Conservation (phyloP, 495 filamentous ascomycete genomes). For the Neurospora sp. region DNA sequence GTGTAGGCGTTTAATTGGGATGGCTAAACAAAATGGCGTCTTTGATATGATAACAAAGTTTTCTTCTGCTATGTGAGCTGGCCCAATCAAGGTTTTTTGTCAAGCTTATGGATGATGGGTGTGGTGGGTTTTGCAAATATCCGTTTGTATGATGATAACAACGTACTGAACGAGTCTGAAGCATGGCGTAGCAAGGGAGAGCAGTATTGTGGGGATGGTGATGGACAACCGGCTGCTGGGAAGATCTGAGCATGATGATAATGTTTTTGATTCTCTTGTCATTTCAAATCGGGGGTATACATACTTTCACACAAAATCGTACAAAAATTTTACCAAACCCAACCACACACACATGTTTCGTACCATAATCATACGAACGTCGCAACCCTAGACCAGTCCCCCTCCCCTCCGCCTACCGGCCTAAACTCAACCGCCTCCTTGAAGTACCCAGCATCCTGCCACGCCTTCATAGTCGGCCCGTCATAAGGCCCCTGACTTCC, state of each 20-base stretch:
- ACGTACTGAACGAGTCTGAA: not conserved
- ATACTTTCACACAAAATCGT: not conserved
- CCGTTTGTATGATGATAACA: not conserved
- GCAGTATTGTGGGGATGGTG: not conserved
- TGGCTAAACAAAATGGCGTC: not conserved
- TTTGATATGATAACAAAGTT: not conserved
- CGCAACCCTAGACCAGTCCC: constrained; percentile 49
- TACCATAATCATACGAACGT: constrained; percentile 45
- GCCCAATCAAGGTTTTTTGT: not conserved
- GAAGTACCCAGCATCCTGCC: constrained; percentile 88
- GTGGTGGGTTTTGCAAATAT: not conserved
- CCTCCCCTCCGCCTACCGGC: constrained; percentile 42
- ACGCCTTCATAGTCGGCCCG: constrained; percentile 69
- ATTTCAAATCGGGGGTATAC: not conserved
- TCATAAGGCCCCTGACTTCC: constrained; percentile 81
- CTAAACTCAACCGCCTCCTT: constrained; percentile 87
- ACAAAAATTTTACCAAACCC: not conserved
- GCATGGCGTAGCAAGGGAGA: not conserved
- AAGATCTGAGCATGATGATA: not conserved
- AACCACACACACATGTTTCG: not conserved
- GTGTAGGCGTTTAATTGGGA: not conserved
- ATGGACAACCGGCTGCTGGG: not conserved
- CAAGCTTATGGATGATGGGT: not conserved
- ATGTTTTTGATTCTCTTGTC: not conserved
- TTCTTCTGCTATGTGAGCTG: not conserved